Conservation (phyloP, 768 basidiomycete species). For the Leucosporidium yakuticum region DNA sequence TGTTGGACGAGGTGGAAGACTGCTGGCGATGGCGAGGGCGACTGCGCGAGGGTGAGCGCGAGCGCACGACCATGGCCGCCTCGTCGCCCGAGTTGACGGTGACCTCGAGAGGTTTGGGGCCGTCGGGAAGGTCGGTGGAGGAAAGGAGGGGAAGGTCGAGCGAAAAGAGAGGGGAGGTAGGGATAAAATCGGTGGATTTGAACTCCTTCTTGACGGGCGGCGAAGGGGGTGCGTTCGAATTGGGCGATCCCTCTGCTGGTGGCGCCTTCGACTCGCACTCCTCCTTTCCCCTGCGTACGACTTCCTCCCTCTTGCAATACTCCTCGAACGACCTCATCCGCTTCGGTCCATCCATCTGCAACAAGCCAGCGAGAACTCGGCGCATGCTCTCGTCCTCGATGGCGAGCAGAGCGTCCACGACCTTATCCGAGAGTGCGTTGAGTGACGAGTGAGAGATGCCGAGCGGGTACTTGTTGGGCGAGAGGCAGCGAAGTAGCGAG, state of each 20-base stretch:
- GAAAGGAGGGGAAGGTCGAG: slow-evolving; percentile 36
- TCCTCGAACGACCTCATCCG: slow-evolving; percentile 42
- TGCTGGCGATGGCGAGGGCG: too few species aligned
- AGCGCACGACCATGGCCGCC: not conserved
- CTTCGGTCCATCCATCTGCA: slow-evolving; percentile 43
- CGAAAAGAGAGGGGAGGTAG: slow-evolving; percentile 42
- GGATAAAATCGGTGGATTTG: slow-evolving; percentile 46
- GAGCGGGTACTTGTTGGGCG: slow-evolving; percentile 45
- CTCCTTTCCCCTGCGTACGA: not conserved
- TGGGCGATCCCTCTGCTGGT: not conserved
- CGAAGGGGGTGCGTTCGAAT: not conserved
- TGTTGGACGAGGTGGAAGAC: not conserved
- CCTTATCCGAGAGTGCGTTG: slow-evolving; percentile 42
- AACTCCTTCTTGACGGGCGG: slow-evolving; percentile 33
- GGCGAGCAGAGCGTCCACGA: slow-evolving; percentile 42
- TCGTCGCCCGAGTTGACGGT: not conserved
- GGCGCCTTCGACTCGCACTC: not conserved
- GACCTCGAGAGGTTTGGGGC: not conserved
- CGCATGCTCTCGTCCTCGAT: slow-evolving; percentile 35
- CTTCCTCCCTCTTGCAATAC: slow-evolving; percentile 35
- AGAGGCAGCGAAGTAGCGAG: slow-evolving; percentile 44
- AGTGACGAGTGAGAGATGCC: slow-evolving; percentile 44
- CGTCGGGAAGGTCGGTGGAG: not conserved
- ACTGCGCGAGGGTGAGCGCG: not conserved
- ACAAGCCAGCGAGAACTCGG: slow-evolving; percentile 40